These are phyloP conservation scores for Rauvolfia tetraphylla DNA, from an alignment of 257 asterid genomes.

Conservation along the genomic window DNA sequence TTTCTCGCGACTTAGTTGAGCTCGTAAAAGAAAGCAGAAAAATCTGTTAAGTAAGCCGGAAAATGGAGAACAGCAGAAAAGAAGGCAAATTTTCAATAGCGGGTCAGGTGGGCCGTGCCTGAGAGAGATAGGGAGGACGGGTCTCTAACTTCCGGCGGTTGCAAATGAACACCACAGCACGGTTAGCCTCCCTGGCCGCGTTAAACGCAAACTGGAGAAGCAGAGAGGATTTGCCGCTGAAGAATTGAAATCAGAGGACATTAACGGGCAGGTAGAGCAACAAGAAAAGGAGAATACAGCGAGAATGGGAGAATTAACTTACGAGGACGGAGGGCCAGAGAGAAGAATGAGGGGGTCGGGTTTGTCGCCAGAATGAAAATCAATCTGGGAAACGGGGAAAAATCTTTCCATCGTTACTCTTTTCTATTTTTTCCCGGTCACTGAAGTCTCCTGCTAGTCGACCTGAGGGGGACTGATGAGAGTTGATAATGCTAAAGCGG, in stretches of 20 bases:
- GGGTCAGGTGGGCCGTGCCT: slow-evolving; percentile 27
- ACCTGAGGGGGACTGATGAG: neutral
- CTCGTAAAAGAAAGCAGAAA: neutral
- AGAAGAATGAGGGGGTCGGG: slow-evolving; percentile 28
- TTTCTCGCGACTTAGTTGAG: slow-evolving; percentile 8
- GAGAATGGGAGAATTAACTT: neutral
- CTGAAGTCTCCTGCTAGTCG: neutral
- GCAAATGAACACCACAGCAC: slow-evolving; percentile 65
- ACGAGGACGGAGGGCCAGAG: slow-evolving; percentile 73
- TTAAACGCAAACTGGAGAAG: slow-evolving; percentile 84
- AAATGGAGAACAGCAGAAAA: neutral
- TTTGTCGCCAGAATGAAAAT: slow-evolving; percentile 14
- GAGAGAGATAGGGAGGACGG: slow-evolving; percentile 76
- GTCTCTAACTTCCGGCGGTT: slow-evolving; percentile 53
- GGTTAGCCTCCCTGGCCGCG: slow-evolving; percentile 34
- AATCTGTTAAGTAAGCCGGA: neutral
- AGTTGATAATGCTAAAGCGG: too few species aligned
- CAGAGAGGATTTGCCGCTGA: slow-evolving; percentile 88
- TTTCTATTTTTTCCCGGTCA: too few species aligned
- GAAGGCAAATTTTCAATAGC: neutral
- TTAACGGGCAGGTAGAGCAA: neutral
- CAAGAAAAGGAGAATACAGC: neutral
- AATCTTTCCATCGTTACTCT: slow-evolving; percentile 62
- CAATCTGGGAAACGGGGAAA: slow-evolving; percentile 31
- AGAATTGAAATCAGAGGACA: slow-evolving; percentile 4